Base-by-base conservation (phyloP, 2,329 filamentous ascomycete genomes). In the Pseudogymnoascus sp. region DNA sequence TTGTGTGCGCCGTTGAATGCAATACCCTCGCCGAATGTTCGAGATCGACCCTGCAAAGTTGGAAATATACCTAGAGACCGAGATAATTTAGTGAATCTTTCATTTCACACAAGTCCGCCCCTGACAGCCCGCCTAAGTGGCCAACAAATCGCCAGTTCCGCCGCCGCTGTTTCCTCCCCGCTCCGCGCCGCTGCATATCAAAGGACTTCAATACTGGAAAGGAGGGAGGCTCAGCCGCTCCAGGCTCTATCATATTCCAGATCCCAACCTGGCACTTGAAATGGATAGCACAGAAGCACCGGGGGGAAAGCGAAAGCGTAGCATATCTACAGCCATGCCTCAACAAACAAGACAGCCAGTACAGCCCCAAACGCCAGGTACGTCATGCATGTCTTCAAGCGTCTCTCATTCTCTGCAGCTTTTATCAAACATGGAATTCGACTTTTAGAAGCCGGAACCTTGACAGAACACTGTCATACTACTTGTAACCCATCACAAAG, bases 171-270 rank as follows among this genome's bases (percentile, higher is more conserved):
- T 35, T 5, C 48, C 48, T 55, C 48, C 48, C 48, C 48, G 48
- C 48, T 55, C 48, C 48, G 48, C 48, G 48, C 48, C 48, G 48
- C 48, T 55, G 48, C 48, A 33, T 55, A 55, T 55, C 48, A 55
- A 55, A 55, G 29, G 9, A 9, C 45, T 31, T 13, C 27, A 52
- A 52, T 13, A 55, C 35, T 5, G 4, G 48, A 33, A 55, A 33
- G 48, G 29, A 55, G 29, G 48, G n/a, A 55, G 48, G 48, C 29
- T 33, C 48, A 55, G 18, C 48, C 13, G 29, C 48, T 33, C 48
- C 15, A 35, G 29, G 29, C 9, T 55, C 4, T 55, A 55, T 55
- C 48, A 55, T 55, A 55, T 55, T 33, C 13, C 29, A 55, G 9
- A 33, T 1, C 29, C 9, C 29, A 55, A 55, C 48, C n/a, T 35